Evolutionary conservation across 164 flowering plant species (phyloP), one percentile per base, ranked within the genome.

Genomic region (Piper betle): DNA sequence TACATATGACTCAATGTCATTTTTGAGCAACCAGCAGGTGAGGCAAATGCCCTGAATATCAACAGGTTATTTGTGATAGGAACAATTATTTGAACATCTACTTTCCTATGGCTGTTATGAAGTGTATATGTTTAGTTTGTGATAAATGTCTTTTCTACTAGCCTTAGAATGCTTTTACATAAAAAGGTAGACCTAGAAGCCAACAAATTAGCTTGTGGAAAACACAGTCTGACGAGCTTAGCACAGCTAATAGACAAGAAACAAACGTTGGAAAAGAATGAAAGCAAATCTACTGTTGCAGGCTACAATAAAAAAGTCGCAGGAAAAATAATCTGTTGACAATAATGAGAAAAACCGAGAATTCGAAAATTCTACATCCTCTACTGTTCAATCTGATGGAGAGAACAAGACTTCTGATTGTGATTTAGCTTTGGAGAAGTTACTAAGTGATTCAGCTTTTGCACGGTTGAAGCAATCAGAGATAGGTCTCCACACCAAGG

Each of bases 401-500:
- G 87, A 79, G 63, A 69, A 62, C 9, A 77, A 59, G 64, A 76
- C 69, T 11, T 63, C 64, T 66, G 94, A 80, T 53, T 81, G 66
- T 68, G 92, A 85, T 77, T 65, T 46, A 40, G 56, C 77, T 68
- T 78, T 86, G 87, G 82, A 54, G 66, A 77, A 75, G 57, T 67
- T 84, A 66, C 77, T 91, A 56, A 59, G 92, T 61, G 96, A 86
- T 62, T 82, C 83, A 53, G 81, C 96, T 60, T 85, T 81, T 73
- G 46, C 71, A 69, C 90, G 84, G 37, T 81, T 91, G 37, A 85
- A 86, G 66, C 94, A 88, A 74, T 86, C 96, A 72, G 89, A 85
- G 73, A 91, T 94, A 66, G 92, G 92, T 68, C 87, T 91, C 66
- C 98, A 91, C 64, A 83, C 82, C 39, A 88, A 86, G 96, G 98